These are phyloP conservation scores for Sordaria brevicollis DNA, from an alignment of 495 filamentous ascomycete species.

Conservation along the genomic window DNA sequence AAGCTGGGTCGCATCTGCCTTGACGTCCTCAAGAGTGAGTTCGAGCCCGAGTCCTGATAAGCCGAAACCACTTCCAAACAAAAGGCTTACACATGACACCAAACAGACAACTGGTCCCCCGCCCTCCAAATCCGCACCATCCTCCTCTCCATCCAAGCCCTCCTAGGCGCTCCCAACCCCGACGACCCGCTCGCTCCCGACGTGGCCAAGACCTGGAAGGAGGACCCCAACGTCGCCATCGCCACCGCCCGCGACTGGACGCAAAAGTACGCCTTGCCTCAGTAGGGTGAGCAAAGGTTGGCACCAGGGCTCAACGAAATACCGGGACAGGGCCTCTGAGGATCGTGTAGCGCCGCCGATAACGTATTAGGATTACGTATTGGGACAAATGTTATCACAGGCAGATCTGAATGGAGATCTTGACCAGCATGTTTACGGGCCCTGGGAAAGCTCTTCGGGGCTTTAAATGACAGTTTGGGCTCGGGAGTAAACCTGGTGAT, in stretches of 20 bases:
- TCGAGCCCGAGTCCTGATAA: not conserved
- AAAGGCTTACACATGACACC: not conserved
- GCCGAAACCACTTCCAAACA: not conserved
- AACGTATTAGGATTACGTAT: too few relatives aligned
- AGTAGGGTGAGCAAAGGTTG: slow-evolving; percentile 6
- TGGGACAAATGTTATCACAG: too few relatives aligned
- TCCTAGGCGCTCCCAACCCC: slow-evolving; percentile 92
- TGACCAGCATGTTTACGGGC: not conserved
- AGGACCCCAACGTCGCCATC: slow-evolving; percentile 84
- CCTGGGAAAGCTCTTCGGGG: not conserved
- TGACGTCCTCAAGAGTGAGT: slow-evolving; percentile 90
- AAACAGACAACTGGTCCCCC: slow-evolving; percentile 91
- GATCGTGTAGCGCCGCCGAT: not conserved
- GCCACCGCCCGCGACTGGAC: slow-evolving; percentile 88
- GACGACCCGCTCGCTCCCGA: slow-evolving; percentile 96
- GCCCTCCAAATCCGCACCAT: slow-evolving; percentile 97
- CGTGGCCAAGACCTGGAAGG: slow-evolving; percentile 97
- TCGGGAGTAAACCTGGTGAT: not conserved
- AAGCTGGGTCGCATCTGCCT: slow-evolving; percentile 94
- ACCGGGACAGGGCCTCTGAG: not conserved
- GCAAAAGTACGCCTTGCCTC: slow-evolving; percentile 49
- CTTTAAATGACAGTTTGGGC: not conserved
- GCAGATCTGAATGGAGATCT: not conserved
- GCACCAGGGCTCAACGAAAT: not conserved
- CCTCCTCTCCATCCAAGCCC: slow-evolving; percentile 90